These are phyloP conservation scores for Suillus tomentosus DNA, from an alignment of 768 basidiomycete genomes.

Conservation along the genomic window DNA sequence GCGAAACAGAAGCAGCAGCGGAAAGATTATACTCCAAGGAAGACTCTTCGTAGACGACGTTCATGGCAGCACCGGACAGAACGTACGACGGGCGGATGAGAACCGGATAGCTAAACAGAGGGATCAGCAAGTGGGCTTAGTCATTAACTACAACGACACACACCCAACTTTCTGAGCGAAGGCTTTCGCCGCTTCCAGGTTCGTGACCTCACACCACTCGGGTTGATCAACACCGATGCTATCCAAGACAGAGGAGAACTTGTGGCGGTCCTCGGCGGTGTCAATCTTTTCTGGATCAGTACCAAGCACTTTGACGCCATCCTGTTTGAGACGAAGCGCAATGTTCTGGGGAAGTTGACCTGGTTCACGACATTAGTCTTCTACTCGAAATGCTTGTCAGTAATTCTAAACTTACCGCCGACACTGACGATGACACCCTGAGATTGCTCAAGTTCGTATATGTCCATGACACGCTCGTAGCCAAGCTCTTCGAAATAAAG, in stretches of 20 bases:
- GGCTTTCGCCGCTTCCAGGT: slow-evolving; percentile 84
- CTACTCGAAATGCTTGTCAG: neutral
- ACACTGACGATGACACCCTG: slow-evolving; percentile 96
- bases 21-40: slow-evolving; percentile 90
- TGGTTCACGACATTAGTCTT: slow-evolving; percentile 28
- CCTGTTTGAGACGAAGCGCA: slow-evolving; percentile 90
- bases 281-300: slow-evolving; percentile 96
- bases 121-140: slow-evolving; percentile 3
- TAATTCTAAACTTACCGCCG: slow-evolving; percentile 63
- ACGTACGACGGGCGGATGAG: slow-evolving; percentile 98
- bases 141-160: slow-evolving; percentile 34
- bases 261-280: slow-evolving; percentile 97
- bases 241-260: slow-evolving; percentile 97
- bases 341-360: slow-evolving; percentile 99
- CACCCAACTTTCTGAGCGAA: slow-evolving; percentile 84
- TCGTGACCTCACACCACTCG: slow-evolving; percentile 91
- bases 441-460: slow-evolving; percentile 93
- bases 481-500: slow-evolving; percentile 99
- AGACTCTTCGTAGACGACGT: slow-evolving; percentile 93
- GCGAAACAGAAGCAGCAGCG: slow-evolving; percentile 95
- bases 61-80: slow-evolving; percentile 98
- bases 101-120: slow-evolving; percentile 76
- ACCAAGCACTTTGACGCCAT: slow-evolving; percentile 90
- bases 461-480: slow-evolving; percentile 99
- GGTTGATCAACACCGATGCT: slow-evolving; percentile 96